These are phyloP conservation scores for Fusarium subglutinans DNA, from an alignment of 2,329 filamentous ascomycete species.

Conservation along the genomic window DNA sequence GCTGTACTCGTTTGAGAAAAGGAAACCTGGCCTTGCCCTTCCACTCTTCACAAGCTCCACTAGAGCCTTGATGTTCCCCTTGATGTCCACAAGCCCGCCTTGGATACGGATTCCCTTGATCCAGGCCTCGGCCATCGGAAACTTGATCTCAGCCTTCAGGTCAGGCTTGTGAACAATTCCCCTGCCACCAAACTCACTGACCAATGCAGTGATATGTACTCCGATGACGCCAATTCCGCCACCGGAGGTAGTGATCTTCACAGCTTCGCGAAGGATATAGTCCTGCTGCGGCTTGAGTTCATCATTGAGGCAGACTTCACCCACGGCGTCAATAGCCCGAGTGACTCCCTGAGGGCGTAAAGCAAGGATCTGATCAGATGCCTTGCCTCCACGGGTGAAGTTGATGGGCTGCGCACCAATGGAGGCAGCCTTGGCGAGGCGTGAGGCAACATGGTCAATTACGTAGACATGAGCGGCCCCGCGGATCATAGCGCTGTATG, in stretches of 20 bases:
- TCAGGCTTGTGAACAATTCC: background rate
- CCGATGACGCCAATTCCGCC: slow-evolving; percentile 16
- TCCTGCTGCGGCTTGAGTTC: slow-evolving; percentile 11
- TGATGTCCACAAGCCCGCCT: slow-evolving; percentile 1
- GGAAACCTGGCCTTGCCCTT: background rate
- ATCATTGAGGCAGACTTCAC: slow-evolving; percentile 9
- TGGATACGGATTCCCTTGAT: background rate
- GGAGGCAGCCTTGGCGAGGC: slow-evolving; percentile 5
- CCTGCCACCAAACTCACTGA: background rate
- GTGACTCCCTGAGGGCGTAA: slow-evolving; percentile 5
- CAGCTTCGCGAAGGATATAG: background rate
- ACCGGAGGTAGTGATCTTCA: background rate
- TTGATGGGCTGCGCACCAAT: slow-evolving; percentile 29
- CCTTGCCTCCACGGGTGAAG: slow-evolving; percentile 16
- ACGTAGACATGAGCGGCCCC: slow-evolving; percentile 26
- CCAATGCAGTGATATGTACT: background rate
- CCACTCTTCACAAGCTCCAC: slow-evolving; percentile 7
- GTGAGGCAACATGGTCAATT: slow-evolving; percentile 11
- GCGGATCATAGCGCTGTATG: slow-evolving; percentile 24
- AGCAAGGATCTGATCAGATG: slow-evolving; percentile 25
- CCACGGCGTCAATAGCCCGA: slow-evolving; percentile 9
- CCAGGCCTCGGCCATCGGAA: background rate
- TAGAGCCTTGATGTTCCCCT: background rate
- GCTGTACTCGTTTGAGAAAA: slow-evolving; percentile 17
- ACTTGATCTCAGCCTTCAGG: slow-evolving; percentile 1